phyloP scores from a whole-genome alignment of 208 protist species.

The Trypanosoma rangeli region DNA sequence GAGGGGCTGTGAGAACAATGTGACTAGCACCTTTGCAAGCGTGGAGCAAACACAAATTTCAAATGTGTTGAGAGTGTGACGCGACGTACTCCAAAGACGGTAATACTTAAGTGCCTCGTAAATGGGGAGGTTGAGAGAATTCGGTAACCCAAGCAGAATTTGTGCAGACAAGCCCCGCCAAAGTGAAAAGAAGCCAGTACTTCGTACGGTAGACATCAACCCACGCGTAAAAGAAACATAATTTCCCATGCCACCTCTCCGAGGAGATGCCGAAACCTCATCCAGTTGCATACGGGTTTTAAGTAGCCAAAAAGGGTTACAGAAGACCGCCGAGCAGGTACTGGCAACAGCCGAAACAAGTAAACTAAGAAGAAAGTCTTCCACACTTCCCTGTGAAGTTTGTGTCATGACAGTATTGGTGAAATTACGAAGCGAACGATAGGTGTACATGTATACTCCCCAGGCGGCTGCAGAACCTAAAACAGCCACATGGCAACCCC shows the following conservation, averaged over 20 bases:
- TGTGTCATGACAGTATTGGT: conserved; percentile 21
- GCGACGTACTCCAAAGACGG: conserved; percentile 11
- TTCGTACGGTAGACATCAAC: conserved; percentile 51
- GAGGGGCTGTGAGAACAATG: conserved; percentile 65
- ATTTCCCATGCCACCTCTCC: conserved; percentile 16
- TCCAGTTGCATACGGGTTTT: conserved; percentile 90
- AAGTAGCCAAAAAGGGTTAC: conserved; percentile 88
- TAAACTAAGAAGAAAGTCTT: conserved; percentile 49
- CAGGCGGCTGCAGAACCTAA: conserved; percentile 60
- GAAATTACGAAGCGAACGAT: conserved; percentile 49
- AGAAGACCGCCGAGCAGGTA: conserved; percentile 52
- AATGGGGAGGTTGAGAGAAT: conserved; percentile 77
- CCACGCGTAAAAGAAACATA: conserved; percentile 65
- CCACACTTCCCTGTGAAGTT: conserved; percentile 9
- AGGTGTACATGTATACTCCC: conserved; percentile 90
- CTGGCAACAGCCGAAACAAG: conserved; percentile 66
- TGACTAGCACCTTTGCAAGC: conserved; percentile 55
- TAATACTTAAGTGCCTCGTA: conserved; percentile 78
- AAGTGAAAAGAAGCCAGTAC: conserved; percentile 57
- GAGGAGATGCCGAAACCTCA: conserved; percentile 3
- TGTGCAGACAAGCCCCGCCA: conserved; percentile 83
- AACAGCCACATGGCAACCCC: conserved; percentile 68
- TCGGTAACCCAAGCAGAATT: conserved; percentile 75
- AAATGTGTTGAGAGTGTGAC: conserved; percentile 33
- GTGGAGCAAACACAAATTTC: conserved; percentile 71